Base-by-base conservation (phyloP, 306 rosid genomes). In the Elaeagnus macrophylla region DNA sequence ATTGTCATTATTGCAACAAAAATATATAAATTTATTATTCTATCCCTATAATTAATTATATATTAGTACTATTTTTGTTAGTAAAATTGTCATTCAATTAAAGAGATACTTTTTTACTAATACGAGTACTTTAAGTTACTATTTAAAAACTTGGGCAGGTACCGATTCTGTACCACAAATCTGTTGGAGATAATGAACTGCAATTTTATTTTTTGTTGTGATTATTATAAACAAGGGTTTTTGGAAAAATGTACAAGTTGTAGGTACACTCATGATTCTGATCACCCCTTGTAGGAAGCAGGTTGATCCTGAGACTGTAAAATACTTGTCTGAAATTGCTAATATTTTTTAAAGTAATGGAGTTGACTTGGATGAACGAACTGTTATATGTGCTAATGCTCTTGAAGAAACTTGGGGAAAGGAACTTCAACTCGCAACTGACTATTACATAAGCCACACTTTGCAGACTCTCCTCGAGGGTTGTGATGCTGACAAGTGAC, bases 401-500 rank as follows among this genome's bases (percentile, higher is more conserved):
- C 76, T 90, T 9, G 85, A 87, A 48, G 96, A 87, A 75, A 74
- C 96, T 42, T 77, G 64, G 69, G 96, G 95, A 60, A 84, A 76
- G 61, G 96, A 91, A 61, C 72, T 80, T 53, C 86, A 91, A 53
- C 80, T 91, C 67, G 93, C 97, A 9, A 86, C 95, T 6, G 95
- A 87, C 73, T 91, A 84, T 73, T 78, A 80, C 58, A 61, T 91
- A 9, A 91, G 96, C 77, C 99, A 91, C 83, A 78, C 83, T 39
- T 13, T 91, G 66, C 81, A 91, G 78, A 62, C 80, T 64, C 86
- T 91, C 19, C 79, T 91, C 9, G 89, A 80, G 61, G 89, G 82
- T 8, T 80, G 81, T 56, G 83, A 80, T 32, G 70, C 66, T 0
- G n/a, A n/a, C n/a, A n/a, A n/a, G n/a, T n/a, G 70, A 84, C 11